phyloP scores from a whole-genome alignment of 192 early-diverging fungal species.

The Podila minutissima region DNA sequence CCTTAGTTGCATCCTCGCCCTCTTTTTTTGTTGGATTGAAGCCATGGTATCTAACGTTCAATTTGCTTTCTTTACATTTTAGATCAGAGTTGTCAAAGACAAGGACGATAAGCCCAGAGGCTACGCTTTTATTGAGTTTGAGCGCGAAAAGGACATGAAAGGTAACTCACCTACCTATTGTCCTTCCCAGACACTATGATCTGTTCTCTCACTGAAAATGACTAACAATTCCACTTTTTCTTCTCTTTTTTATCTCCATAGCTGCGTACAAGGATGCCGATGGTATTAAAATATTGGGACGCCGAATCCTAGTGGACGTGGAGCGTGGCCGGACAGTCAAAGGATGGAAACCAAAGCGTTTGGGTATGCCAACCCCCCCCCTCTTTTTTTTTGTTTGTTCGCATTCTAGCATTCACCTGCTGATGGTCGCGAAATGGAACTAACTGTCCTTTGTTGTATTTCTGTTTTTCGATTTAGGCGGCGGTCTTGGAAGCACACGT shows the following conservation, averaged over 20 bases:
- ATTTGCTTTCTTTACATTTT: neutral
- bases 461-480: slow-evolving; percentile 51
- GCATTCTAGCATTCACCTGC: neutral
- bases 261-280: slow-evolving; percentile 90
- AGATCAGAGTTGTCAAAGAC: slow-evolving; percentile 80
- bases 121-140: slow-evolving; percentile 97
- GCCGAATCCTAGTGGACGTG: slow-evolving; percentile 91
- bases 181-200: neutral
- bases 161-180: neutral
- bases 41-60: neutral
- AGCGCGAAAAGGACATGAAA: slow-evolving; percentile 72
- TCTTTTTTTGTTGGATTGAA: slow-evolving; percentile 5
- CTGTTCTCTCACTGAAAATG: neutral
- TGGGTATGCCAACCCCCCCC: slow-evolving; percentile 53
- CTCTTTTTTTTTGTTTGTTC: neutral
- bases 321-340: slow-evolving; percentile 97
- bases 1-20: neutral
- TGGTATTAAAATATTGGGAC: slow-evolving; percentile 85
- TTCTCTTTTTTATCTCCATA: neutral
- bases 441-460: neutral
- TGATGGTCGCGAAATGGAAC: neutral
- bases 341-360: slow-evolving; percentile 90
- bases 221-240: neutral
- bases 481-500: slow-evolving; percentile 81
- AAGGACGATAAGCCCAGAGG: slow-evolving; percentile 82